Evolutionary conservation across 495 filamentous ascomycete genomes (phyloP).

Genomic region (Podospora pseudocomata): DNA sequence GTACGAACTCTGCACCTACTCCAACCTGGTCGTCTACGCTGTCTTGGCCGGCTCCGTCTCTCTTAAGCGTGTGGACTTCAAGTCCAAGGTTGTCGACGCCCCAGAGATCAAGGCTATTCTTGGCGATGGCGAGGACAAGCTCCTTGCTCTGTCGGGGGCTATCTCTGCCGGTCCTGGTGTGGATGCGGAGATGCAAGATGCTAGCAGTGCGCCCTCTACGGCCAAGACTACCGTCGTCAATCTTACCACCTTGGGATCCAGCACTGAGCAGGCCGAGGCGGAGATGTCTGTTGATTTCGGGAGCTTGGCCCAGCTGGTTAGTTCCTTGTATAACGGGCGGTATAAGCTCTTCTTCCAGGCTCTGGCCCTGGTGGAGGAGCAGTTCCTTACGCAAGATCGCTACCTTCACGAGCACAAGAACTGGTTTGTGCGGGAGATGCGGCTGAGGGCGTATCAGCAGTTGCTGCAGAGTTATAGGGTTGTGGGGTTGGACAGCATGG

Average conservation of each 20-base stretch:
- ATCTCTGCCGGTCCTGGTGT: slow-evolving; percentile 74
- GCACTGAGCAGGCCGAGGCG: slow-evolving; percentile 64
- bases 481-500: slow-evolving; percentile 94
- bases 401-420: slow-evolving; percentile 89
- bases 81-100: slow-evolving; percentile 95
- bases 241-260: slow-evolving; percentile 71
- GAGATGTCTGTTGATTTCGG: slow-evolving; percentile 74
- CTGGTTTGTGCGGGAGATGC: slow-evolving; percentile 98
- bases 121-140: slow-evolving; percentile 80
- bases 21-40: slow-evolving; percentile 87
- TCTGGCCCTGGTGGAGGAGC: slow-evolving; percentile 86
- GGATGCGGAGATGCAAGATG: slow-evolving; percentile 77
- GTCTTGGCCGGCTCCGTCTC: slow-evolving; percentile 92
- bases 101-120: slow-evolving; percentile 96
- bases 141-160: slow-evolving; percentile 72
- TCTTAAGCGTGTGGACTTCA: slow-evolving; percentile 95
- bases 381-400: slow-evolving; percentile 88
- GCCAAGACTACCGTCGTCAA: slow-evolving; percentile 72
- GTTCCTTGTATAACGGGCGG: slow-evolving; percentile 85
- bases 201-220: slow-evolving; percentile 52
- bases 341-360: slow-evolving; percentile 92
- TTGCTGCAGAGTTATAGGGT: slow-evolving; percentile 96
- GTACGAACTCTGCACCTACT: slow-evolving; percentile 96
- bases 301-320: slow-evolving; percentile 81
- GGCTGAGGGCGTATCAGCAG: slow-evolving; percentile 90